These are phyloP conservation scores for Corrigiola litoralis DNA, from an alignment of 179 eudicot species.

Conservation along the genomic window DNA sequence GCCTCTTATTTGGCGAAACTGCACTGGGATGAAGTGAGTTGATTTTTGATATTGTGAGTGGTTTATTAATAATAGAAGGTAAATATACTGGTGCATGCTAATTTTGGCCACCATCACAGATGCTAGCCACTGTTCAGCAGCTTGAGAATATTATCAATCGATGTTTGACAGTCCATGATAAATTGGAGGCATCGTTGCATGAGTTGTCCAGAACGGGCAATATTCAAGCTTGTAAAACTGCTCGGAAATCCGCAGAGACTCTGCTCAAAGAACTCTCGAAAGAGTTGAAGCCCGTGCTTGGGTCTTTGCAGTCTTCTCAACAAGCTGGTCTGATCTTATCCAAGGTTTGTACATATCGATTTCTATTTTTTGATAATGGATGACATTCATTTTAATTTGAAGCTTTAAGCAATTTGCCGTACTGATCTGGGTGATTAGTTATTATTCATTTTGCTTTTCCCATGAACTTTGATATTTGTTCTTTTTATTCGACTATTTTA, in stretches of 20 bases:
- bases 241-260: slow-evolving; percentile 73
- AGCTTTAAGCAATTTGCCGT: background rate
- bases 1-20: slow-evolving; percentile 84
- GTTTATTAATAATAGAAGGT: no score
- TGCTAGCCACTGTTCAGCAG: slow-evolving; percentile 73
- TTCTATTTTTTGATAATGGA: background rate
- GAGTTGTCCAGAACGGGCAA: slow-evolving; percentile 93
- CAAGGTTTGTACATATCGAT: slow-evolving; percentile 48
- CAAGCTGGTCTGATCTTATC: slow-evolving; percentile 65
- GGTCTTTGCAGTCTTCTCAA: slow-evolving; percentile 74
- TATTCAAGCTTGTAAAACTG: slow-evolving; percentile 77
- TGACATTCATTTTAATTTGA: background rate
- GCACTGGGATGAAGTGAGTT: slow-evolving; percentile 94
- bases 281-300: slow-evolving; percentile 76
- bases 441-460: background rate
- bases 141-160: slow-evolving; percentile 51
- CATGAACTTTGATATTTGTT: background rate
- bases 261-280: slow-evolving; percentile 75
- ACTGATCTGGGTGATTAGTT: background rate
- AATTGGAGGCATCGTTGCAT: slow-evolving; percentile 71
- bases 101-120: slow-evolving; percentile 35
- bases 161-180: slow-evolving; percentile 64
- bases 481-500: background rate
- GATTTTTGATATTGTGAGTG: background rate
- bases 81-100: background rate